A percentile compares a stretch with the other conserved stretches of the same genome.
Evolutionary conservation across 2,329 filamentous ascomycete genomes (phyloP).

Genomic region (Ophiosphaerella korrae): DNA sequence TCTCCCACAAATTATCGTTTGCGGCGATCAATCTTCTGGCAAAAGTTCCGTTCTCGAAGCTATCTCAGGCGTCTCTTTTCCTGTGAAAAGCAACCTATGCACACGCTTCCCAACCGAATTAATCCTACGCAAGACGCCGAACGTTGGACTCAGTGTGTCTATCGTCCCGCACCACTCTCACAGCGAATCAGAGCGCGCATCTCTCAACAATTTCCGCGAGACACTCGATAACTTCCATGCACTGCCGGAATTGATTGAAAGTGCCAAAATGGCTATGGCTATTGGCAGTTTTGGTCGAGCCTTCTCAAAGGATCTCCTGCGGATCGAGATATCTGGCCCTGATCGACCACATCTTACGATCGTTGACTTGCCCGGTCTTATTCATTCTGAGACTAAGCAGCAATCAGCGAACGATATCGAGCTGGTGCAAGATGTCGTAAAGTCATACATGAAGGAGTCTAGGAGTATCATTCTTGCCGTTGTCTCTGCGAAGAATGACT

Average conservation of each 20-base stretch:
- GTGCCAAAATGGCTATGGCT: conserved; percentile 58
- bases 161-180: conserved; percentile 35
- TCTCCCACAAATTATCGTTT: conserved; percentile 5
- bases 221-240: conserved; percentile 12
- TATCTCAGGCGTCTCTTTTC: conserved; percentile 52
- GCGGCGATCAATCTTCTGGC: conserved; percentile 17
- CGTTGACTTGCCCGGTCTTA: conserved; percentile 61
- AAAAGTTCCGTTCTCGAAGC: conserved; percentile 25
- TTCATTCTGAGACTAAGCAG: conserved; percentile 53
- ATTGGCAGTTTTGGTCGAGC: conserved; percentile 6
- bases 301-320: conserved; percentile 17
- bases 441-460: conserved; percentile 45
- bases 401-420: conserved; percentile 54
- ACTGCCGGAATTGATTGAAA: conserved; percentile 40
- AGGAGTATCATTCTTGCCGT: conserved; percentile 53
- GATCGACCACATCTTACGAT: conserved; percentile 14
- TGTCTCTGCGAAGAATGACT: conserved; percentile 49
- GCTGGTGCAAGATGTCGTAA: conserved; percentile 53
- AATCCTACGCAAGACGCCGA: conserved; percentile 52
- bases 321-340: conserved; percentile 19
- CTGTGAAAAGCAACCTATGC: conserved; percentile 55
- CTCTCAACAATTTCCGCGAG: conserved; percentile 8
- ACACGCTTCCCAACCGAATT: conserved; percentile 66
- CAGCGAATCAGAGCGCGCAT: conserved; percentile 1
- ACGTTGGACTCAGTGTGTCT: conserved; percentile 48